A percentile compares a stretch with the other conserved stretches of the same genome.
Evolutionary conservation across 1,139 yeast species (phyloP).

Genomic region (Suhomyces bribrorum): DNA sequence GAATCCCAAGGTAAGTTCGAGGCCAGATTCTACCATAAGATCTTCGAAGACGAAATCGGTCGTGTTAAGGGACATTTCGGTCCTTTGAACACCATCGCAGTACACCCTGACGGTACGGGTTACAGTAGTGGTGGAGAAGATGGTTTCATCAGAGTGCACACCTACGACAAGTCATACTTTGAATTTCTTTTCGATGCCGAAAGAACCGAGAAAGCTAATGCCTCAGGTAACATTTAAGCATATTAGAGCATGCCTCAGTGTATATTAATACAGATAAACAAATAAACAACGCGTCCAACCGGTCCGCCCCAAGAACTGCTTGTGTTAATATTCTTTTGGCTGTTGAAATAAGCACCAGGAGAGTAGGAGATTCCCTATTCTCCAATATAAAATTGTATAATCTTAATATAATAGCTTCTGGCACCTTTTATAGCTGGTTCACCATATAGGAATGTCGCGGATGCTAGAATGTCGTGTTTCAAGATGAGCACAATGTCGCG

Average conservation of each 20-base stretch:
- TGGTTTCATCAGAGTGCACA: constrained; percentile 93
- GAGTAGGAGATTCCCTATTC: too few species aligned
- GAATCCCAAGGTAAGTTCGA: constrained; percentile 96
- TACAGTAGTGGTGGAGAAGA: constrained; percentile 98
- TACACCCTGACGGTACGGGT: constrained; percentile 91
- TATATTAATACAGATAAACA: constrained; percentile 9
- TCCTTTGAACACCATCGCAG: constrained; percentile 91
- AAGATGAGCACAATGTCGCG: too few species aligned
- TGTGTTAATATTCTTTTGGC: too few species aligned
- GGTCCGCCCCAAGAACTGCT: too few species aligned
- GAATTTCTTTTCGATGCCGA: constrained; percentile 88
- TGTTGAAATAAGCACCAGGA: too few species aligned
- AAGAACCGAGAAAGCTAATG: constrained; percentile 63
- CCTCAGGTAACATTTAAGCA: constrained; percentile 30
- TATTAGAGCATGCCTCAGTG: constrained; percentile 10
- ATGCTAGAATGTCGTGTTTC: neutral
- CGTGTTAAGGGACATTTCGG: constrained; percentile 99
- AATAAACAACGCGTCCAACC: too few species aligned
- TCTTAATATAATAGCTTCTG: too few species aligned
- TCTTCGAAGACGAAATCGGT: constrained; percentile 94
- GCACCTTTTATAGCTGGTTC: too few species aligned
- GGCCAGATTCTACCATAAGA: constrained; percentile 93
- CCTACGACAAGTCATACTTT: constrained; percentile 87
- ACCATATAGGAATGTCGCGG: neutral
- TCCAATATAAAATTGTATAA: too few species aligned